Percentiles rank a stretch among this genome's conserved stretches.
Evolutionary conservation across 441 rosid species (phyloP).

Genomic region (Euphorbia celastroides): DNA sequence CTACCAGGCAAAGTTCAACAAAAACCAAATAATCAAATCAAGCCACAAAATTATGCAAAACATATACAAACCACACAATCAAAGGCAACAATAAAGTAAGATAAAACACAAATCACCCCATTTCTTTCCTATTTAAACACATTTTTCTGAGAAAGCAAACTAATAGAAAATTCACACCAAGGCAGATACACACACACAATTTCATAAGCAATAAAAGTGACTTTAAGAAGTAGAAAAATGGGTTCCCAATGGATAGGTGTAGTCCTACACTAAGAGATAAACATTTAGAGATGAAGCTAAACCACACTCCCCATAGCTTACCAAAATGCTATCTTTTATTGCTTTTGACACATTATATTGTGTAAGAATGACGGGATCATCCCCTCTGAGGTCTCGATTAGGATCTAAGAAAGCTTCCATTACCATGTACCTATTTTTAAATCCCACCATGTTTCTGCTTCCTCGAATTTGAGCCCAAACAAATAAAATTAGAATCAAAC

Average conservation of each 20-base stretch:
- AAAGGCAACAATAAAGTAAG: too few relatives aligned
- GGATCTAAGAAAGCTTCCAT: constrained; percentile 76
- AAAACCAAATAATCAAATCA: too few relatives aligned
- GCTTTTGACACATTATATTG: constrained; percentile 57
- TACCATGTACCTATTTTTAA: constrained; percentile 73
- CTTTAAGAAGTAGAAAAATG: too few relatives aligned
- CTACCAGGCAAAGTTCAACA: too few relatives aligned
- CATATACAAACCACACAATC: too few relatives aligned
- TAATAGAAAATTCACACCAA: too few relatives aligned
- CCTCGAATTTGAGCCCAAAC: constrained; percentile 2
- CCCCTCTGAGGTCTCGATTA: constrained; percentile 42
- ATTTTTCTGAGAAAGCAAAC: too few relatives aligned
- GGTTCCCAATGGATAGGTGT: neutral
- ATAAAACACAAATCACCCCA: too few relatives aligned
- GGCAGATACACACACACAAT: too few relatives aligned
- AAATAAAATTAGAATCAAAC: neutral
- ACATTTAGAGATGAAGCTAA: constrained; percentile 45
- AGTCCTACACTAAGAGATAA: neutral
- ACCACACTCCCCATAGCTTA: constrained; percentile 73
- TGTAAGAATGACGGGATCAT: constrained; percentile 63
- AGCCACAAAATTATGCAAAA: too few relatives aligned
- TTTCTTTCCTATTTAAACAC: too few relatives aligned
- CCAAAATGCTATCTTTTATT: constrained; percentile 54
- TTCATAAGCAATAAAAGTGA: too few relatives aligned
- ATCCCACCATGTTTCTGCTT: constrained; percentile 56